Base-by-base conservation (phyloP, 495 filamentous ascomycete genomes). In the Xylaria telfairii region DNA sequence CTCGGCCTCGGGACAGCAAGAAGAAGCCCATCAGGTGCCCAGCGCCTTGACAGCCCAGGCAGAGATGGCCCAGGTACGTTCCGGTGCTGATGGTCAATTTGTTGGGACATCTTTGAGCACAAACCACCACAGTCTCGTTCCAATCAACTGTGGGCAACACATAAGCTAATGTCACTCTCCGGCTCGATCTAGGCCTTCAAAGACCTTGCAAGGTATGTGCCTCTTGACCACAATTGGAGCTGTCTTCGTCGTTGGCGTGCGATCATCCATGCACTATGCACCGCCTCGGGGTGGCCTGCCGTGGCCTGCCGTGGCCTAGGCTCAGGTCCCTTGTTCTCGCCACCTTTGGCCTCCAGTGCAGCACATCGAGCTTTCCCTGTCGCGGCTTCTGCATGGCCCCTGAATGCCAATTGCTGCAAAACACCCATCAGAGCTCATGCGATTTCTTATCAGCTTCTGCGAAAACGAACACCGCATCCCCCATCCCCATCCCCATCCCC, bases 191-290 rank as follows among this genome's bases (percentile, higher is more conserved):
- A 86, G 84, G 79, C 83, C 73, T 80, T 84, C 37, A 77, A 68
- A 77, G 83, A 86, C 69, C 81, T 85, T 70, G 78, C 81, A 66
- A 86, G 81, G 83, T 84, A 82, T 73, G 83, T 75, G 8, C 26
- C 41, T 44, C 57, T 47, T 51, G 26, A 47, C 68, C 60, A n/a
- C 53, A 46, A 39, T 39, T 68, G 39, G 37, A 44, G 51, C 37
- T 12, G 13, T 21, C 9, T 46, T 44, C 61, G 19, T 51, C 62
- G 30, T 51, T 42, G 44, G 42, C 39, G 24, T 64, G 61, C 41
- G 15, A 64, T 44, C 39, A 42, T 10, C 61, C 61, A 44, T 64
- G 61, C 61, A 26, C 61, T 28, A 41, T 26, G 37, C 59, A 41
- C 51, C 12, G 26, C 10, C 49, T 26, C 49, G 24, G 24, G 10